Evolutionary conservation across 2,329 filamentous ascomycete species (phyloP).

Genomic region (Fusarium luffae): DNA sequence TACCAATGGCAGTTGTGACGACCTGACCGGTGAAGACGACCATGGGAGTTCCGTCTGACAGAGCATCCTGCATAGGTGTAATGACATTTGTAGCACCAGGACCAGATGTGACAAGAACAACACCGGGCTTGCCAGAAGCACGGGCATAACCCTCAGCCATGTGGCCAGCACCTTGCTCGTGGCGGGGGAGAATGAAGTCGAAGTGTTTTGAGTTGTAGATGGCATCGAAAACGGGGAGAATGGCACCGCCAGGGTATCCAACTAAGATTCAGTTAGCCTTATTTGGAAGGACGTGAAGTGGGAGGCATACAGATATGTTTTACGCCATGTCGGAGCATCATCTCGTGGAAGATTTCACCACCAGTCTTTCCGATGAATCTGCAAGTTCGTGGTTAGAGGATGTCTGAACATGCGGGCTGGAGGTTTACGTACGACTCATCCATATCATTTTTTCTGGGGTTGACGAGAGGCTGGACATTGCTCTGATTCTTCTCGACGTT

Average conservation of each 20-base stretch:
- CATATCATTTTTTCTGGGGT: constrained; percentile 70
- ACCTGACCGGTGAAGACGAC: constrained; percentile 98
- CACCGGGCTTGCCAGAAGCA: constrained; percentile 91
- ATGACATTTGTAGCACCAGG: constrained; percentile 97
- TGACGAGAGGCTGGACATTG: constrained; percentile 77
- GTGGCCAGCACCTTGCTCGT: constrained; percentile 97
- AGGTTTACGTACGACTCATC: constrained; percentile 78
- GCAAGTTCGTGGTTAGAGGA: constrained; percentile 9
- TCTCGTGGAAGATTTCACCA: constrained; percentile 98
- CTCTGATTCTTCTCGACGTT: constrained; percentile 61
- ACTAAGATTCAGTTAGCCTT: constrained; percentile 60
- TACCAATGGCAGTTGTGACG: constrained; percentile 84
- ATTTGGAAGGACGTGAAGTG: not conserved
- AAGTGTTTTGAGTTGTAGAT: constrained; percentile 99
- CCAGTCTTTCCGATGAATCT: constrained; percentile 95
- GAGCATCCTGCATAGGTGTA: constrained; percentile 94
- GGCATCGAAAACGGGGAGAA: constrained; percentile 97
- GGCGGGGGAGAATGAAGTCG: constrained; percentile 92
- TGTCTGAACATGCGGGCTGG: not conserved
- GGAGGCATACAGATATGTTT: constrained; percentile 90
- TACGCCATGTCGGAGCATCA: constrained; percentile 94
- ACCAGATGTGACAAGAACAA: constrained; percentile 95
- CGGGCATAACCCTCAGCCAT: constrained; percentile 98
- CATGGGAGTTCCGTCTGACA: constrained; percentile 95
- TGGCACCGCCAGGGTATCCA: constrained; percentile 93